A percentile compares a stretch with the other conserved stretches of the same genome.
These are phyloP conservation scores for Talaromyces borbonicus DNA, from an alignment of 495 filamentous ascomycete species.

Conservation along the genomic window DNA sequence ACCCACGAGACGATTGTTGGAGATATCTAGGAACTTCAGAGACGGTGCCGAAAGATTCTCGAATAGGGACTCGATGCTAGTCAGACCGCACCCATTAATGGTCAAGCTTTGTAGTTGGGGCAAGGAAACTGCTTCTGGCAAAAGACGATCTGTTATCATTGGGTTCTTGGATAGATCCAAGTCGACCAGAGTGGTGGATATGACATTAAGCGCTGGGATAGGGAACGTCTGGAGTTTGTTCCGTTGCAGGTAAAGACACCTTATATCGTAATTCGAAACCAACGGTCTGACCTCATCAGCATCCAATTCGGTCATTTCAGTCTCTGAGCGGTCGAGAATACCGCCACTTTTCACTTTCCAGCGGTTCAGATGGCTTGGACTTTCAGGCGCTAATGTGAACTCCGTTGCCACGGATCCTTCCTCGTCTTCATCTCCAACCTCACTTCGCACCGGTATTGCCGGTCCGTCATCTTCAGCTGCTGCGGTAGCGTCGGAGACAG, in stretches of 20 bases:
- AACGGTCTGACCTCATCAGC: slow-evolving; percentile 36
- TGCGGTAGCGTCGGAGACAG: slow-evolving; percentile 17
- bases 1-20: slow-evolving; percentile 62
- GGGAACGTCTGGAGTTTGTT: slow-evolving; percentile 68
- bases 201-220: slow-evolving; percentile 47
- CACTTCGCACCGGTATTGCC: slow-evolving; percentile 25
- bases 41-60: slow-evolving; percentile 56
- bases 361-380: slow-evolving; percentile 20
- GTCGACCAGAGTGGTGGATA: slow-evolving; percentile 57
- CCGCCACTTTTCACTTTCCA: slow-evolving; percentile 65
- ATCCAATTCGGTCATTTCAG: slow-evolving; percentile 43
- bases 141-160: slow-evolving; percentile 51
- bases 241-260: slow-evolving; percentile 58
- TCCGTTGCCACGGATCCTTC: slow-evolving; percentile 35
- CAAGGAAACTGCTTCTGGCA: slow-evolving; percentile 48
- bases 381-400: slow-evolving; percentile 36
- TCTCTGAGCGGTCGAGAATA: slow-evolving; percentile 62
- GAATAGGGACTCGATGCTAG: slow-evolving; percentile 51
- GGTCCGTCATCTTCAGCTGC: slow-evolving; percentile 16
- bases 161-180: slow-evolving; percentile 77
- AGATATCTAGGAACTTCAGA: slow-evolving; percentile 67
- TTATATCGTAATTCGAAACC: slow-evolving; percentile 31
- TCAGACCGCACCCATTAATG: slow-evolving; percentile 58
- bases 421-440: slow-evolving; percentile 32
- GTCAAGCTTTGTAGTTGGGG: slow-evolving; percentile 67